These are phyloP conservation scores for Salvia hispanica DNA, from an alignment of 257 asterid species.

Conservation along the genomic window DNA sequence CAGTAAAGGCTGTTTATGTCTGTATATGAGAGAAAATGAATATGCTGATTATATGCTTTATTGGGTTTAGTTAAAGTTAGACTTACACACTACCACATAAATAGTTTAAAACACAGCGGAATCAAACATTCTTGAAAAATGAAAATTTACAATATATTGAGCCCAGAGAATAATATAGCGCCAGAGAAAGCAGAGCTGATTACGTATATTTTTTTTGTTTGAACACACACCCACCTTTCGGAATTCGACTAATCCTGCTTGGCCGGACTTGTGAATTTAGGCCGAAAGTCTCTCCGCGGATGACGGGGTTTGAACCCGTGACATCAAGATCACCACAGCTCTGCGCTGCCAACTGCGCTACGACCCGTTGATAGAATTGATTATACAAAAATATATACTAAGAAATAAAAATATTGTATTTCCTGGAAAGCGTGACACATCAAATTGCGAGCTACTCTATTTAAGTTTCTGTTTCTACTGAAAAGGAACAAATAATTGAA, in stretches of 20 bases:
- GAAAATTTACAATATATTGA: background rate
- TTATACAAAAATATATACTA: no score
- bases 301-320: no score
- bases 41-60: slow-evolving; percentile 35
- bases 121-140: slow-evolving; percentile 28
- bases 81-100: slow-evolving; percentile 9
- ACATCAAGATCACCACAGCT: no score
- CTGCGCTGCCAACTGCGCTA: no score
- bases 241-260: no score
- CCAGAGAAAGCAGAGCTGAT: slow-evolving; percentile 13
- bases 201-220: no score
- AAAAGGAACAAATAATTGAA: slow-evolving; percentile 2
- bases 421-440: slow-evolving; percentile 3
- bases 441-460: slow-evolving; percentile 4
- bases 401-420: background rate
- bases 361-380: no score
- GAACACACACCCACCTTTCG: no score
- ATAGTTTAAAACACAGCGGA: slow-evolving; percentile 28
- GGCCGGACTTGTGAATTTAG: no score
- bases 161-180: slow-evolving; percentile 25
- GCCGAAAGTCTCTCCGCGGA: no score
- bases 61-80: slow-evolving; percentile 46
- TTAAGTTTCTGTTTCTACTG: slow-evolving; percentile 10
- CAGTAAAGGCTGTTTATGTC: slow-evolving; percentile 49
- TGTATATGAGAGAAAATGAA: slow-evolving; percentile 41